A percentile compares a stretch with the other conserved stretches of the same genome.
Evolutionary conservation across 352 stramenopile genomes (phyloP).

Genomic region (Sclerospora graminicola): DNA sequence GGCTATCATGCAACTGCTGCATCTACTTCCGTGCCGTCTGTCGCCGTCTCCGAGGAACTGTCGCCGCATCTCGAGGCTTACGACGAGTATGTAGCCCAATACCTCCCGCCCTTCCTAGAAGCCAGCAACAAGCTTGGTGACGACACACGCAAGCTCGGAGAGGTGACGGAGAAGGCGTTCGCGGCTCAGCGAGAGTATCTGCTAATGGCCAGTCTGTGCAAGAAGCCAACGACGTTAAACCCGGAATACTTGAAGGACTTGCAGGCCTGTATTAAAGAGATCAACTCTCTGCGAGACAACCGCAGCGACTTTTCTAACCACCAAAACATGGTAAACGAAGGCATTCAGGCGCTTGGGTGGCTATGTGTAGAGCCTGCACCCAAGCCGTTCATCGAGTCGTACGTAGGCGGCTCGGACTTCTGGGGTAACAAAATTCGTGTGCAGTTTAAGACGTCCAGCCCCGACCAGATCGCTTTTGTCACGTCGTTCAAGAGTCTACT

Average conservation of each 20-base stretch:
- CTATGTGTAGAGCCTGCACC: conserved; percentile 77
- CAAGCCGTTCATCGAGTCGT: conserved; percentile 92
- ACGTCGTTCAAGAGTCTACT: conserved; percentile 90
- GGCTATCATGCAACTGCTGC: conserved; percentile 6
- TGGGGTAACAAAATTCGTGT: conserved; percentile 97
- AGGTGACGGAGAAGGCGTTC: conserved; percentile 85
- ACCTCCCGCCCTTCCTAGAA: conserved; percentile 78
- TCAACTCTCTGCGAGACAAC: conserved; percentile 73
- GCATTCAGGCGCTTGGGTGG: conserved; percentile 76
- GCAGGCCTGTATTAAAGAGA: conserved; percentile 68
- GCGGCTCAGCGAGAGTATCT: conserved; percentile 86
- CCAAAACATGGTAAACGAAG: conserved; percentile 85
- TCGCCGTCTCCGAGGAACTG: conserved; percentile 26
- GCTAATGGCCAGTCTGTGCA: conserved; percentile 87
- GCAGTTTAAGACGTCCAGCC: conserved; percentile 90
- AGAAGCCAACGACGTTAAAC: conserved; percentile 82
- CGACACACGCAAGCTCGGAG: conserved; percentile 72
- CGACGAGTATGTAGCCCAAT: conserved; percentile 80
- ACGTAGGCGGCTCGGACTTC: conserved; percentile 91
- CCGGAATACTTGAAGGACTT: conserved; percentile 63
- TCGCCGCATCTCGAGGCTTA: conserved; percentile 80
- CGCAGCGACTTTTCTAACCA: conserved; percentile 76
- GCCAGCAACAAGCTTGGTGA: conserved; percentile 67
- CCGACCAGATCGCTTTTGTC: conserved; percentile 90
- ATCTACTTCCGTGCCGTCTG: neutral